Conservation (phyloP, 176 grass and related monocot genomes). For the Zoysia pacifica region DNA sequence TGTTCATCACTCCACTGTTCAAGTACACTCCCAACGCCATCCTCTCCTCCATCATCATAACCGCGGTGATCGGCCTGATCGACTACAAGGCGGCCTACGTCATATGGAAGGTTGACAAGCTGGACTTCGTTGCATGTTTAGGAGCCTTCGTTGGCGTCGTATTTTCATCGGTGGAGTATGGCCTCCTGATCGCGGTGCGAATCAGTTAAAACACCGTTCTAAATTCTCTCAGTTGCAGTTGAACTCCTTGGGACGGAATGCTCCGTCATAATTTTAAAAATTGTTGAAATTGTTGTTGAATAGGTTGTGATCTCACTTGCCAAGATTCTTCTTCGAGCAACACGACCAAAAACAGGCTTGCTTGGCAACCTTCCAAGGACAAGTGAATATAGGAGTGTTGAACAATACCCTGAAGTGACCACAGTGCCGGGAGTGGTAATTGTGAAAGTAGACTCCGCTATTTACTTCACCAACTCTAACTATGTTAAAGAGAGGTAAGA, state of each 20-base stretch:
- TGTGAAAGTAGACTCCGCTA: constrained; percentile 85
- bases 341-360: constrained; percentile 76
- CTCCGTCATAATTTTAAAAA: neutral
- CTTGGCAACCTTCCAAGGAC: constrained; percentile 89
- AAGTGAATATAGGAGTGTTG: constrained; percentile 70
- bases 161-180: constrained; percentile 80
- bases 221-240: neutral
- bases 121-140: constrained; percentile 73
- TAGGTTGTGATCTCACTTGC: constrained; percentile 77
- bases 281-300: constrained; percentile 22
- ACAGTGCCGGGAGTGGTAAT: constrained; percentile 67
- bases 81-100: constrained; percentile 63
- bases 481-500: constrained; percentile 93
- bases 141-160: constrained; percentile 87
- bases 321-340: constrained; percentile 96
- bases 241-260: neutral
- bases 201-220: neutral
- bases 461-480: constrained; percentile 95
- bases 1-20: constrained; percentile 75
- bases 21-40: constrained; percentile 42
- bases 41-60: constrained; percentile 84
- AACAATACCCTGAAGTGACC: constrained; percentile 77
- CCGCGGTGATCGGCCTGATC: constrained; percentile 63
- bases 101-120: constrained; percentile 92
- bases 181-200: constrained; percentile 76